phyloP scores from a whole-genome alignment of 176 grass and related monocot species.

The Juncus inflexus region DNA sequence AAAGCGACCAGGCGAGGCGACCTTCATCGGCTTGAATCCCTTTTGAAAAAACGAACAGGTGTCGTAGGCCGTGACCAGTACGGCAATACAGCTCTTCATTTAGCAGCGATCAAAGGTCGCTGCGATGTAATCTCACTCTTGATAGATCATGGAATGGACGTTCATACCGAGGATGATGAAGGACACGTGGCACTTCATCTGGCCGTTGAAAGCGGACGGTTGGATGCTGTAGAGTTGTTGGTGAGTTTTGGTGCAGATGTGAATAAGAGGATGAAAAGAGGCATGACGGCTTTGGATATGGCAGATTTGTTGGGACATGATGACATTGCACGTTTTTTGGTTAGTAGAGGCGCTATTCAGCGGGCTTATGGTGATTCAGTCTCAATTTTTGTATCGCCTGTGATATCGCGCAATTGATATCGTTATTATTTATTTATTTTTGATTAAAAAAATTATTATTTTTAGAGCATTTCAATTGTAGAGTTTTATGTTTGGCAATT shows the following conservation, averaged over 20 bases:
- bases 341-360: slow-evolving; percentile 32
- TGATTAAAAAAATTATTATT: neutral
- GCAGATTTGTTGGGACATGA: slow-evolving; percentile 61
- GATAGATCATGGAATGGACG: slow-evolving; percentile 56
- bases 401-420: neutral
- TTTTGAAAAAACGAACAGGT: slow-evolving; percentile 52
- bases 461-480: slow-evolving; percentile 1
- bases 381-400: neutral
- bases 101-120: slow-evolving; percentile 76
- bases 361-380: neutral
- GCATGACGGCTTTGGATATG: slow-evolving; percentile 60
- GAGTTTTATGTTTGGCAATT: neutral
- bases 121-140: slow-evolving; percentile 62
- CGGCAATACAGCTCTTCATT: slow-evolving; percentile 72
- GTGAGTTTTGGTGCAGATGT: slow-evolving; percentile 65
- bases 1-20: slow-evolving; percentile 74
- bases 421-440: neutral
- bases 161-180: slow-evolving; percentile 70
- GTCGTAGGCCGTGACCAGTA: slow-evolving; percentile 73
- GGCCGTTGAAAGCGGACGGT: slow-evolving; percentile 61
- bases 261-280: slow-evolving; percentile 56
- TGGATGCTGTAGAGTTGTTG: slow-evolving; percentile 63
- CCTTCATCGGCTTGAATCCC: slow-evolving; percentile 47
- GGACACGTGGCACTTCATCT: slow-evolving; percentile 81
- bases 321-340: slow-evolving; percentile 47